These are phyloP conservation scores for Coemansia sp. DNA, from an alignment of 192 early-diverging fungal genomes.

Conservation along the genomic window DNA sequence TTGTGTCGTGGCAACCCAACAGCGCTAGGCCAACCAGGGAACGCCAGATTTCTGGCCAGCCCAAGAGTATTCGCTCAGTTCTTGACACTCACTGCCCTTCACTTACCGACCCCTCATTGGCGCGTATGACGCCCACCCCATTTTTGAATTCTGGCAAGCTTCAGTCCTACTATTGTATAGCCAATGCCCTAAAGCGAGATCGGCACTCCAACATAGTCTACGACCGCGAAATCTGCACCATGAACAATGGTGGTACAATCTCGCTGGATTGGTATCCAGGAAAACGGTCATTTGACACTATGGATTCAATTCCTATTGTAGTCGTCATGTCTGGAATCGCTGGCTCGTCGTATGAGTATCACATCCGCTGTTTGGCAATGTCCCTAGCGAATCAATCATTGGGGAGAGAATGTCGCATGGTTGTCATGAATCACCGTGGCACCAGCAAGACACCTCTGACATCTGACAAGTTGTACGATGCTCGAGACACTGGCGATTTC, in stretches of 20 bases:
- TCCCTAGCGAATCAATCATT: slow-evolving; percentile 27
- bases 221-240: slow-evolving; percentile 46
- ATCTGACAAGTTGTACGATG: not conserved
- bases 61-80: not conserved
- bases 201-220: not conserved
- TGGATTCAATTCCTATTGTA: slow-evolving; percentile 53
- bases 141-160: slow-evolving; percentile 68
- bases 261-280: slow-evolving; percentile 77
- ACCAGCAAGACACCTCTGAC: not conserved
- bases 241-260: slow-evolving; percentile 74
- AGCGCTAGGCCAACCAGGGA: not conserved
- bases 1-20: not conserved
- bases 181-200: slow-evolving; percentile 38
- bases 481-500: not conserved
- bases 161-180: slow-evolving; percentile 54
- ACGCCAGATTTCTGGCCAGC: not conserved
- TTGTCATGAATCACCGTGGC: not conserved
- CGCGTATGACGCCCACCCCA: slow-evolving; percentile 60
- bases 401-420: not conserved
- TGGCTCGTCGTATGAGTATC: slow-evolving; percentile 79
- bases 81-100: slow-evolving; percentile 41
- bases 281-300: slow-evolving; percentile 47
- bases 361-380: slow-evolving; percentile 70
- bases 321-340: slow-evolving; percentile 80
- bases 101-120: slow-evolving; percentile 40